Base-by-base conservation (phyloP, 257 asterid species). In the Capsicum rhomboideum region DNA sequence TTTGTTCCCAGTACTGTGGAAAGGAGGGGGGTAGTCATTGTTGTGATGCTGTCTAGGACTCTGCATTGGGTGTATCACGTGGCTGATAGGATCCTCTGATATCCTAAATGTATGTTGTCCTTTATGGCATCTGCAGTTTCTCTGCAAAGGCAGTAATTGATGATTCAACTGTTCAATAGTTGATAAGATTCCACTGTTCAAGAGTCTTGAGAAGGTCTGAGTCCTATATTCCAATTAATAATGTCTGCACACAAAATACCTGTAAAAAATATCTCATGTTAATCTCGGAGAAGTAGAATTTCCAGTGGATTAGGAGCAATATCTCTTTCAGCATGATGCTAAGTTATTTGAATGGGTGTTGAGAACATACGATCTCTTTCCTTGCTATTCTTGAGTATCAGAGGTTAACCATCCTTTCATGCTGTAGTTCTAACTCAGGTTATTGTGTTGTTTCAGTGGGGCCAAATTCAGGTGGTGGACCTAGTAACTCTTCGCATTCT, bases 381-480 rank as follows among this genome's bases (percentile, higher is more conserved):
- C 34, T 59, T 59, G 17, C 23, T 59, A 59, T 8, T 16, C 68
- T 59, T 4, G 17, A 21, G 26, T 59, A 23, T 21, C 40, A 34
- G 40, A 34, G 40, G 40, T 34, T 34, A 34, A 34, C 80, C 31
- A 13, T 46, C 37, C 59, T 74, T 74, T 13, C 23, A 8, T 26
- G 14, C 28, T 26, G 16, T 44, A 0, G 10, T 75, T 75, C 56
- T 75, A 49, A 75, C 81, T 6, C 46, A 49, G 81, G 23, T 75
- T 26, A 26, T 59, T 63, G 55, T 58, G 52, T 34, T 82, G 69
- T 58, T 68, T 26, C 75, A 72, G 88, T 84, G 78, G 83, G 87
- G 58, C 29, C 88, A 71, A 80, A 58, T 72, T 83, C 87, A 63
- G 87, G 83, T 23, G 82, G 53, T 66, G 85, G 85, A 44, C 84